Evolutionary conservation across 2,329 filamentous ascomycete species (phyloP), one percentile per base, ranked within the genome.

Genomic region (Pseudocercospora fijiensis): DNA sequence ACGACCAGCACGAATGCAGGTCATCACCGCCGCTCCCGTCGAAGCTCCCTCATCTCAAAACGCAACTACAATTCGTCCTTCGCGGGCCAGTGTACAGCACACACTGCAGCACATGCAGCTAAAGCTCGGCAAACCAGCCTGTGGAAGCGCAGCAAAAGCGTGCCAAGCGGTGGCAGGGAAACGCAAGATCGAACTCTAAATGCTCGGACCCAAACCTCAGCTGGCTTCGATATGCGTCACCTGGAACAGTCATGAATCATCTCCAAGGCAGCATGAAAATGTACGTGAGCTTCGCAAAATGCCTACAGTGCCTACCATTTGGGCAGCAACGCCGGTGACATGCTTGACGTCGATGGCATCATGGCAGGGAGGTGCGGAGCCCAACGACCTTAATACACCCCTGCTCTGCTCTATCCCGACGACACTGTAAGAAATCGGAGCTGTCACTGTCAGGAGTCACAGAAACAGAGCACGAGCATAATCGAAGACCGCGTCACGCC

Each of bases 1-100:
- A 20, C 16, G 26, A 26, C 47, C 20, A 27, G 47, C 47, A 52
- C 16, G 18, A 28, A 57, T 57, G 53, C 53, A 57, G 22, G 53
- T 57, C 53, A 57, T 57, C 53, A 27, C 37, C 55, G 37, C 37
- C 33, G 30, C 30, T 57, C 30, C 55, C 55, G 55, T 45, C 55
- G 55, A 22, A 57, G 28, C 55, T 57, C 55, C 55, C 43, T 57
- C 28, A 4, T 24, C 24, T 27, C 55, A 41, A 16, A 45, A 20
- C 22, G 16, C 49, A 28, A n/a, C 28, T 41, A 45, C 37, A 57
- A 57, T 57, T 57, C 55, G 55, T 43, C 11, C 20, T 56, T 24
- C 28, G 27, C 53, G 27, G 16, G 24, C 26, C 53, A 28, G 20
- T n/a, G 55, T 43, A 57, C 55, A 57, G 26, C 49, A 26, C 49